phyloP scores from a whole-genome alignment of 2,329 filamentous ascomycete species.

The Cadophora gregata region DNA sequence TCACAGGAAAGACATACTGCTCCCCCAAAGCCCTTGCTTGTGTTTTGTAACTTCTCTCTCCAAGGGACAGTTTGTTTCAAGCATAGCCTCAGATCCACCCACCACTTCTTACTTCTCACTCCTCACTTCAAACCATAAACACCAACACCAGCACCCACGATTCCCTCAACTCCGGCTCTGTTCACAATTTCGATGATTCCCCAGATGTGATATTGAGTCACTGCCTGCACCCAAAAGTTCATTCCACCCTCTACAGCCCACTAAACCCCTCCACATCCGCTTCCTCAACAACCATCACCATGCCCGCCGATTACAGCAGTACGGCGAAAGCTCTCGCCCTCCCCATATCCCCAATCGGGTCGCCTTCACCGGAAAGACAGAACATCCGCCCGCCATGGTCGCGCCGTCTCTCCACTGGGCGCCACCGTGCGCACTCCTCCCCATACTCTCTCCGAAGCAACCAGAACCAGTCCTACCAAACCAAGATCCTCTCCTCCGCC shows the following conservation, averaged over 20 bases:
- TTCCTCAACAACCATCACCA: constrained; percentile 36
- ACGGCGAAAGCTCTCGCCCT: constrained; percentile 57
- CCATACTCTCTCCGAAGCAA: constrained; percentile 31
- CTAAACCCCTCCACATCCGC: constrained; percentile 27
- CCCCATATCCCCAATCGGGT: constrained; percentile 51
- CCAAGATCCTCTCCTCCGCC: constrained; percentile 55
- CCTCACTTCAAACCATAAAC: constrained; percentile 12
- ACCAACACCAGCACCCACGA: background rate
- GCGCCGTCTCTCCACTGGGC: constrained; percentile 49
- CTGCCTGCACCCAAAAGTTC: background rate
- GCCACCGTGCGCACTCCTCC: constrained; percentile 30
- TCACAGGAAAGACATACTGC: background rate
- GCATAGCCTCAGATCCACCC: constrained; percentile 17
- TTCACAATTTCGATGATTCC: constrained; percentile 11
- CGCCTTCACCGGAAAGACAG: constrained; percentile 50
- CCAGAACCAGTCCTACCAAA: constrained; percentile 43
- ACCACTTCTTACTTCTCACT: constrained; percentile 18
- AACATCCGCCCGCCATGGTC: constrained; percentile 57
- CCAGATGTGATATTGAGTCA: constrained; percentile 9
- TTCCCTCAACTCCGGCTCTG: background rate
- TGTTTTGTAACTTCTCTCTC: background rate
- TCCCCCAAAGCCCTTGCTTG: background rate
- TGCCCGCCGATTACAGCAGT: constrained; percentile 59
- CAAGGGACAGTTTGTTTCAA: constrained; percentile 10
- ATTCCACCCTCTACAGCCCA: background rate